Evolutionary conservation across 1,284 basidiomycete genomes (phyloP).

Genomic region (Ganoderma meredithae): DNA sequence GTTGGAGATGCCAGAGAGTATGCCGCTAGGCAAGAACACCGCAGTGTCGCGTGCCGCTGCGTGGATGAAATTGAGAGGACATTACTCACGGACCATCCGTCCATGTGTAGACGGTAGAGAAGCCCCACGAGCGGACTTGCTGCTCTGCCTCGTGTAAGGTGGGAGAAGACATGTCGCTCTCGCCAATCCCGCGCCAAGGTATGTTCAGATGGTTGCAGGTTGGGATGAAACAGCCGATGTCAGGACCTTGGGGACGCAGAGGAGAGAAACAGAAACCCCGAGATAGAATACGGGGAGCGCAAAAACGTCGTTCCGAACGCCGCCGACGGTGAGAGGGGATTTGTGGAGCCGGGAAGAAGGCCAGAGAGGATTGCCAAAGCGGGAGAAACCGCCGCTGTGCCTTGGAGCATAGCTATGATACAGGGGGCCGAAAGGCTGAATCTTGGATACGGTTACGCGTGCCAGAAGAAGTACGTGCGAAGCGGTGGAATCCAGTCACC

Average conservation of each 20-base stretch:
- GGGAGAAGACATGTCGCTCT: slow-evolving; percentile 7
- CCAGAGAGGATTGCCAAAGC: neutral
- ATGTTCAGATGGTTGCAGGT: neutral
- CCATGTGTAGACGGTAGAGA: slow-evolving; percentile 43
- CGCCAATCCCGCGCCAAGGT: neutral
- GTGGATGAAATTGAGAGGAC: neutral
- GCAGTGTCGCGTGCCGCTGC: neutral
- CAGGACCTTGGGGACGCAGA: neutral
- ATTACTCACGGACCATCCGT: slow-evolving; percentile 42
- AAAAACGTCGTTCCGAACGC: neutral
- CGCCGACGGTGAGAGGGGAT: neutral
- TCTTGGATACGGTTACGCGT: neutral
- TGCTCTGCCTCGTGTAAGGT: slow-evolving; percentile 34
- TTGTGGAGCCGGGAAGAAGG: neutral
- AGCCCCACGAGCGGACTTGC: slow-evolving; percentile 43
- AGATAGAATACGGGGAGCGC: neutral
- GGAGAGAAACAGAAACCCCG: neutral
- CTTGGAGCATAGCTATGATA: neutral
- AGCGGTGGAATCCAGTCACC: neutral
- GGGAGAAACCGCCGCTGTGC: neutral
- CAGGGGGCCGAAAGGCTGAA: neutral
- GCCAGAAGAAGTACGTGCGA: neutral
- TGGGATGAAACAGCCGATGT: neutral
- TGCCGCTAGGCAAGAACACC: neutral
- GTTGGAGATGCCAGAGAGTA: neutral